Evolutionary conservation across 1,139 yeast genomes (phyloP).

Genomic region (Yamadazyma kanchanaburiensis): DNA sequence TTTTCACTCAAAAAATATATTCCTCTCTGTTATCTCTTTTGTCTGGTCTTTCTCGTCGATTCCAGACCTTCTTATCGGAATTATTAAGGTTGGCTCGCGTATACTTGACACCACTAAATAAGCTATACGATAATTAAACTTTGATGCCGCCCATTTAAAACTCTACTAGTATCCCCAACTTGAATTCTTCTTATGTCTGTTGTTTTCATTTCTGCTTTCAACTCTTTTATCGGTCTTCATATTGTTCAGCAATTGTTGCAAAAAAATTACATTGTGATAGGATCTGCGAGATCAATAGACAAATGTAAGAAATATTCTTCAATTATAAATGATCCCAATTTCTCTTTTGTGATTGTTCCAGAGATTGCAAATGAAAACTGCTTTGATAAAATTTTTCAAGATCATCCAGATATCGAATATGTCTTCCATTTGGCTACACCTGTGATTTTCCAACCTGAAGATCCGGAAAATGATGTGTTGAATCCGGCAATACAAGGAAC

Average conservation of each 20-base stretch:
- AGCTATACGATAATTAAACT: no score
- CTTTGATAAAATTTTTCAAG: slow-evolving; percentile 11
- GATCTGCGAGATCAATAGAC: slow-evolving; percentile 21
- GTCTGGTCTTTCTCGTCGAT: no score
- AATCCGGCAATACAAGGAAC: slow-evolving; percentile 34
- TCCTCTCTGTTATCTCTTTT: no score
- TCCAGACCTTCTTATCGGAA: no score
- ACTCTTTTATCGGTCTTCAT: slow-evolving; percentile 23
- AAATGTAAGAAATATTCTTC: slow-evolving; percentile 21
- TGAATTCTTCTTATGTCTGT: no score
- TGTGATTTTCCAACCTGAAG: slow-evolving; percentile 7
- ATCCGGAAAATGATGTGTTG: slow-evolving; percentile 16
- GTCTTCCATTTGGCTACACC: slow-evolving; percentile 16
- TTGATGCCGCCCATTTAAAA: no score
- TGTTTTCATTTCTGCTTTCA: slow-evolving; percentile 9
- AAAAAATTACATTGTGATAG: slow-evolving; percentile 22
- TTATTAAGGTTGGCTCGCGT: no score
- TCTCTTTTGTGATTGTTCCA: slow-evolving; percentile 19
- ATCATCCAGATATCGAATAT: slow-evolving; percentile 12
- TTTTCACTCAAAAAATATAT: no score
- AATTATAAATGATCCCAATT: slow-evolving; percentile 14
- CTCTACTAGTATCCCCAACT: no score
- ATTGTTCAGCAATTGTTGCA: slow-evolving; percentile 21
- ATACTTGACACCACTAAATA: no score
- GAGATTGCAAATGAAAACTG: slow-evolving; percentile 12